A percentile compares a stretch with the other conserved stretches of the same genome.
These are phyloP conservation scores for Cadophora malorum DNA, from an alignment of 2,329 filamentous ascomycete species.

Conservation along the genomic window DNA sequence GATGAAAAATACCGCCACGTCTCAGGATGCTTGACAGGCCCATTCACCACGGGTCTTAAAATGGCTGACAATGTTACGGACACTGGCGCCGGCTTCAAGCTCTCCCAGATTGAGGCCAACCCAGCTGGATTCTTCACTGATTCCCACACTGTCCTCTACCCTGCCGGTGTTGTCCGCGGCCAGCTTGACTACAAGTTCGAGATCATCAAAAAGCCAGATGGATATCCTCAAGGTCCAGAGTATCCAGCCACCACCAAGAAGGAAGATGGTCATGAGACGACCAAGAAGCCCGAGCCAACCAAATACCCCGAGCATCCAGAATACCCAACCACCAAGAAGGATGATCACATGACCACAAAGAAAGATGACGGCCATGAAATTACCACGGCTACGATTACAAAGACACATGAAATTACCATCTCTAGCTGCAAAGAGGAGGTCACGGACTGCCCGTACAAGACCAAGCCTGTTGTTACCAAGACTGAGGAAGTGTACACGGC, in stretches of 20 bases:
- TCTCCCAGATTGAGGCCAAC: conserved; percentile 54
- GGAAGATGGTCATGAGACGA: not conserved
- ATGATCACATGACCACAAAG: not conserved
- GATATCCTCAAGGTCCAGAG: not conserved
- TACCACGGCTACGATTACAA: not conserved
- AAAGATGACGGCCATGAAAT: conserved; percentile 4
- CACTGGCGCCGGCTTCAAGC: conserved; percentile 53
- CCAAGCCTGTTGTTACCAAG: conserved; percentile 9
- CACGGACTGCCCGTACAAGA: conserved; percentile 11
- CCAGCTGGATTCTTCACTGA: conserved; percentile 56
- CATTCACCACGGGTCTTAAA: conserved; percentile 52
- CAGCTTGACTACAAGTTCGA: conserved; percentile 45
- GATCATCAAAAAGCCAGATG: not conserved
- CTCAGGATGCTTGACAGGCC: conserved; percentile 46
- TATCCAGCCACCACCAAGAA: not conserved
- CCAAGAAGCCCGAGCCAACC: not conserved
- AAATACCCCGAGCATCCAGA: not conserved
- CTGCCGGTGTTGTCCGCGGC: conserved; percentile 54
- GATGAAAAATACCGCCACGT: conserved; percentile 43
- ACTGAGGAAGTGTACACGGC: conserved; percentile 8
- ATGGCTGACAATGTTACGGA: conserved; percentile 49
- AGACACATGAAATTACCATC: conserved; percentile 2
- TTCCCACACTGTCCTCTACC: conserved; percentile 51
- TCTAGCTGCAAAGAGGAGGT: not conserved
- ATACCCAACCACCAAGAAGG: conserved; percentile 2